A percentile compares a stretch with the other conserved stretches of the same genome.
phyloP scores from a whole-genome alignment of 176 grass and related monocot species.

The Carex cristatella region DNA sequence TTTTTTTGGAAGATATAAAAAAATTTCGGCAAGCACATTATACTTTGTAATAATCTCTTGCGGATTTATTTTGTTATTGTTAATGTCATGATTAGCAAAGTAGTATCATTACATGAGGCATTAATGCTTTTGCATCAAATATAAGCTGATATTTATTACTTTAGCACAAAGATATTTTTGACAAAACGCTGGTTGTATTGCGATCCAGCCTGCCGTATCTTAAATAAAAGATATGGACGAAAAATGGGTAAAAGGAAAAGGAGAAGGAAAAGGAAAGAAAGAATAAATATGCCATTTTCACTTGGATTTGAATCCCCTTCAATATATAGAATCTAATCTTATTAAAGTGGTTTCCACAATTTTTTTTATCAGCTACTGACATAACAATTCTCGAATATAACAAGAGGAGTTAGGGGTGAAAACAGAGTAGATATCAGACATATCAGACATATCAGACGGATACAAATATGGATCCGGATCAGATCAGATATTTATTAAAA shows the following conservation, averaged over 20 bases:
- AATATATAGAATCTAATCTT: background rate
- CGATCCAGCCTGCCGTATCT: background rate
- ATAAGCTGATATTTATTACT: too few relatives aligned
- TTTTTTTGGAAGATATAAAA: too few relatives aligned
- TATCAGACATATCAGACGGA: too few relatives aligned
- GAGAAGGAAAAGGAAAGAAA: background rate
- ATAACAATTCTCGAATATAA: background rate
- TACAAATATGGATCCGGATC: too few relatives aligned
- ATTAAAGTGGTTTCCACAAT: background rate
- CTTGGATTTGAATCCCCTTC: background rate
- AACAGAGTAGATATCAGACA: too few relatives aligned
- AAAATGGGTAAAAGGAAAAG: background rate
- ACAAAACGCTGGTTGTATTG: background rate
- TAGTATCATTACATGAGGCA: background rate
- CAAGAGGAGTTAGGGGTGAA: background rate
- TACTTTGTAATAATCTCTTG: background rate
- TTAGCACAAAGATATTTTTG: background rate
- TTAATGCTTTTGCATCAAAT: too few relatives aligned
- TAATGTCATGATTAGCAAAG: background rate
- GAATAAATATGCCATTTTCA: background rate
- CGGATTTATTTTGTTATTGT: background rate
- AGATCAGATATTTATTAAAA: too few relatives aligned
- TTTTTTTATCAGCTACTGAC: background rate
- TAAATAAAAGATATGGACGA: background rate
- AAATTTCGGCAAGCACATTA: too few relatives aligned